Conservation (phyloP, 2,329 filamentous ascomycete genomes). For the Neocatenulostroma microsporum region DNA sequence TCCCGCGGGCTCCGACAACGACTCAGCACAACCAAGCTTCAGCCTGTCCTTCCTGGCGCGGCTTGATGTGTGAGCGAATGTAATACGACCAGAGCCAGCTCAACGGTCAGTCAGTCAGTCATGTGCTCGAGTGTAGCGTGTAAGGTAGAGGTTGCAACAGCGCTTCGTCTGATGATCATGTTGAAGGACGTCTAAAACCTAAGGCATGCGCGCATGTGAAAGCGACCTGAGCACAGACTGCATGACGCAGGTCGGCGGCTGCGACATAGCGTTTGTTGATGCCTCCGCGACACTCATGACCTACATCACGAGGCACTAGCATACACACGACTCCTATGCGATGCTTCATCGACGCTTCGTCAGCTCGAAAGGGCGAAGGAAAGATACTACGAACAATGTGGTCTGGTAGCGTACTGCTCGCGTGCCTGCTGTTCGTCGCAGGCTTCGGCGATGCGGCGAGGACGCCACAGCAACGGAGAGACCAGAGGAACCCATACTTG, state of each 20-base stretch:
- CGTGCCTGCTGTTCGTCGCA: conserved; percentile 14
- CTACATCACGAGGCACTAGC: conserved; percentile 2
- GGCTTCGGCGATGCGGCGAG: conserved; percentile 15
- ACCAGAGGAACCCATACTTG: conserved; percentile 16
- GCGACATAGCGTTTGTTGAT: conserved; percentile 7
- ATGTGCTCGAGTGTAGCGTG: too few relatives aligned
- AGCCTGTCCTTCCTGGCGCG: too few relatives aligned
- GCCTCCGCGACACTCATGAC: conserved; percentile 1
- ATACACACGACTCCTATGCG: conserved; percentile 11
- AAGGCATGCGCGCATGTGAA: too few relatives aligned
- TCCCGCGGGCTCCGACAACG: too few relatives aligned
- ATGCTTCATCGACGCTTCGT: conserved; percentile 14
- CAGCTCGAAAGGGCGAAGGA: conserved; percentile 6
- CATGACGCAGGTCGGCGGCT: too few relatives aligned
- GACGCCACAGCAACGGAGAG: conserved; percentile 14
- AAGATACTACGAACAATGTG: conserved; percentile 13
- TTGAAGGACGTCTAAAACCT: too few relatives aligned
- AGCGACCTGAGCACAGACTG: too few relatives aligned
- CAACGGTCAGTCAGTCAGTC: too few relatives aligned
- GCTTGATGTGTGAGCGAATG: too few relatives aligned
- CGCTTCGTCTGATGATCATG: too few relatives aligned
- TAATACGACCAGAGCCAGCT: conserved; percentile 7
- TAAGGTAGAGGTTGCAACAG: too few relatives aligned
- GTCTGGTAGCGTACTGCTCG: conserved; percentile 16
- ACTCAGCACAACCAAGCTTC: too few relatives aligned